Conservation (phyloP, 257 asterid species). For the Primulina tabacum region DNA sequence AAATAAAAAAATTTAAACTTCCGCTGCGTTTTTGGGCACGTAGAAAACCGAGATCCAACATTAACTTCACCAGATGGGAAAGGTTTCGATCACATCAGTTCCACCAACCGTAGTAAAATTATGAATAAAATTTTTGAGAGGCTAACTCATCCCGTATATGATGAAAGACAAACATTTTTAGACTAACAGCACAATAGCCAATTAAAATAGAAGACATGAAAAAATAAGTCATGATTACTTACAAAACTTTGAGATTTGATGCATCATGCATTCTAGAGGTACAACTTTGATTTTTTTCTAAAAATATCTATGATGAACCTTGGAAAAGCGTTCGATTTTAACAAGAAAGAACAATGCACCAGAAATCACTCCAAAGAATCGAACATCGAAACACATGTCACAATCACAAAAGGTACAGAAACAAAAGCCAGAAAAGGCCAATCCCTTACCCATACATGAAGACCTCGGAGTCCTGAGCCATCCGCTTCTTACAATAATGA, state of each 20-base stretch:
- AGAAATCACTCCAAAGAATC: not conserved
- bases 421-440: too few relatives aligned
- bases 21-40: too few relatives aligned
- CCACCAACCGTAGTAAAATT: not conserved
- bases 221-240: not conserved
- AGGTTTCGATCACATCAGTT: not conserved
- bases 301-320: too few relatives aligned
- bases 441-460: slow-evolving; percentile 53
- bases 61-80: not conserved
- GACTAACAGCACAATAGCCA: not conserved
- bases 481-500: slow-evolving; percentile 43
- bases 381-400: too few relatives aligned
- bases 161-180: not conserved
- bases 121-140: not conserved
- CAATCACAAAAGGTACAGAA: not conserved
- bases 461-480: slow-evolving; percentile 39
- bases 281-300: too few relatives aligned
- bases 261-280: not conserved
- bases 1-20: too few relatives aligned
- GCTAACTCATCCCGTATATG: not conserved
- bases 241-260: not conserved
- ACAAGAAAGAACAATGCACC: not conserved
- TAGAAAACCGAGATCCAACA: too few relatives aligned
- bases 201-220: not conserved
- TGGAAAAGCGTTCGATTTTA: not conserved